Evolutionary conservation across 2,329 filamentous ascomycete genomes (phyloP), one percentile per base, ranked within the genome.

Genomic region (Sclerotinia borealis): DNA sequence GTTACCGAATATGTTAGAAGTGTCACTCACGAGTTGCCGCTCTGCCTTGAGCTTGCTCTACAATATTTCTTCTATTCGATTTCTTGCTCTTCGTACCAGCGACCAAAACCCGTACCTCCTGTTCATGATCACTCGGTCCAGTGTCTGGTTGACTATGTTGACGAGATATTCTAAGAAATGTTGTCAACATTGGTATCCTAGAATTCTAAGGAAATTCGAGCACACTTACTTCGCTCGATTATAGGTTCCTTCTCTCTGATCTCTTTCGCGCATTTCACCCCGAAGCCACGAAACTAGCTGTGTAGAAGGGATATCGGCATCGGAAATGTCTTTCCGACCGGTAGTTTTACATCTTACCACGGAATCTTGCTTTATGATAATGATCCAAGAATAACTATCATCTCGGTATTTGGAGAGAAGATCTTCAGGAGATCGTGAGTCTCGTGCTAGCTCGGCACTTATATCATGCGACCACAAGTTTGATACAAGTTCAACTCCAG

Each of bases 11-110:
- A 9, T 34, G 37, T 2, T 10, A 36, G n/a, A 19, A 25, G 10
- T 45, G 10, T 49, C 10, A 47, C 59, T 61, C n/a, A 61, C 59
- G 80, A 63, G 83, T 84, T 36, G 84, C 81, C 5, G 80, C 81
- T 67, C 79, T 81, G 63, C 73, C 75, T 76, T 85, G 85, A 66
- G 88, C 88, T 68, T 93, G 89, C 74, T 96, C 91, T 54, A 97
- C 87, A 56, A 98, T 92, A 34, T 88, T 88, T 72, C 87, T 87
- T 60, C 93, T 87, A 76, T 96, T 97, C 67, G 89, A 90, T 79
- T 97, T 98, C 77, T 96, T 97, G 75, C 88, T 92, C 70, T 88
- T 87, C 56, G 92, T 93, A 63, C 91, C 88, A 1, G 90, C 86
- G 7, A 92, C 83, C 4, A 97, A 82, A n/a, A 98, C 88, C 65